Base-by-base conservation (phyloP, 306 rosid genomes). In the Vigna nakashimae region DNA sequence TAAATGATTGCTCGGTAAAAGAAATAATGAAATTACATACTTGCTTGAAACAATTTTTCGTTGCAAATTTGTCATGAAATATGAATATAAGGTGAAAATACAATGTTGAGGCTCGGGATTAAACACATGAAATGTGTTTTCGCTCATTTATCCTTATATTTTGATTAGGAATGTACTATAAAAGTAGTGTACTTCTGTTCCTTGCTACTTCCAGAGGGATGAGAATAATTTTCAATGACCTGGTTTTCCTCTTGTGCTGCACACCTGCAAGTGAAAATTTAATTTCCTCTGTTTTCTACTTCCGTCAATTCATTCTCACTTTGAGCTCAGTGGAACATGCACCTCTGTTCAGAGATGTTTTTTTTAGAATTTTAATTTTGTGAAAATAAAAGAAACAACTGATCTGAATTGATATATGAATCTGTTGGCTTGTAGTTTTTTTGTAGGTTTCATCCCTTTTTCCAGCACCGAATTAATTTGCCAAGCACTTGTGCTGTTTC, bases 111-210 rank as follows among this genome's bases (percentile, higher is more conserved):
- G 48, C 8, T 38, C 69, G 36, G 16, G 17, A 58, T 59, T 8
- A 28, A 62, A 28, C 12, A 28, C 28, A 16, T n/a, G 28, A 28
- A 42, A 74, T 28, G 46, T 17, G 6, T 6, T 34, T 73, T 28
- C 60, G 11, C 69, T 46, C 26, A 18, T 73, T 55, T 26, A 43
- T 58, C 66, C 30, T 16, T 58, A 26, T 24, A 20, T 32, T 30
- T 5, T 60, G 14, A 18, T 75, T 50, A 34, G 40, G 9, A 74
- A 48, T 14, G 7, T 49, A 48, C 32, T 74, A 43, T 14, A 75
- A 49, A 34, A 50, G 17, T 50, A 34, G 14, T 75, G 63, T 65
- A 52, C 6, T 76, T 75, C 22, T 2, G 34, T 71, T 71, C 65
- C 65, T 53, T 4, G 1, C 34, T 53, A 12, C 65, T 34, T 36